Evolutionary conservation across 495 filamentous ascomycete genomes (phyloP), one percentile per base, ranked within the genome.

Genomic region (Coniosporium apollinis): DNA sequence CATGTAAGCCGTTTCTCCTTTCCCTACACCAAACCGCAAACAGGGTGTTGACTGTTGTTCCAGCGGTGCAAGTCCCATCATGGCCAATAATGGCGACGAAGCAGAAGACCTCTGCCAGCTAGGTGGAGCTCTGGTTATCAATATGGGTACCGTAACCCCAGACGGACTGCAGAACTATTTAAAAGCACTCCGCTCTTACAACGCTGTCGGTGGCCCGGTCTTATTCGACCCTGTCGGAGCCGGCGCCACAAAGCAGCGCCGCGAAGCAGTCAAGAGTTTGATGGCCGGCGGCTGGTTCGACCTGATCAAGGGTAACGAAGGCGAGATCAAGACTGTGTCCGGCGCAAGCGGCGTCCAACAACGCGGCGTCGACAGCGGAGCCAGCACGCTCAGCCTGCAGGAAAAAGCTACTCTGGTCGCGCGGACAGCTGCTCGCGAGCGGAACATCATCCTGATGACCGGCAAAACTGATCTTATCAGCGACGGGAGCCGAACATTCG

Each of bases 291-390:
- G 82, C 20, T 79, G 81, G 49, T 79, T 89, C 42, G 73, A 80
- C 53, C 63, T 94, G 15, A 83, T 97, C 55, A 97, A 94, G 56
- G 89, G 89, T 18, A 97, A 97, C 51, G 86, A 91, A 53, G 73
- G 75, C 33, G 89, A 97, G 55, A 87, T 97, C 38, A 58, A 64
- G 19, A 73, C 77, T n/a, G 69, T 85, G 1, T 67, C 66, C 35
- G 66, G 65, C 21, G 62, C 60, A 36, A 57, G 45, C 30, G 50
- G 46, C 1, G 45, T 47, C 14, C 70, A 75, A 39, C 85, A 93
- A 53, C 72, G 78, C 9, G 89, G 89, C 19, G 89, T 94, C n/a
- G 89, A 94, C 51, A 79, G 74, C 48, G 71, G 73, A 9, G 57
- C 65, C 8, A 74, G 71, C 36, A 69, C 67, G 11, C 54, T 72